These are phyloP conservation scores for Amaranthus palmeri DNA, from an alignment of 148 eudicot genomes.

Conservation along the genomic window DNA sequence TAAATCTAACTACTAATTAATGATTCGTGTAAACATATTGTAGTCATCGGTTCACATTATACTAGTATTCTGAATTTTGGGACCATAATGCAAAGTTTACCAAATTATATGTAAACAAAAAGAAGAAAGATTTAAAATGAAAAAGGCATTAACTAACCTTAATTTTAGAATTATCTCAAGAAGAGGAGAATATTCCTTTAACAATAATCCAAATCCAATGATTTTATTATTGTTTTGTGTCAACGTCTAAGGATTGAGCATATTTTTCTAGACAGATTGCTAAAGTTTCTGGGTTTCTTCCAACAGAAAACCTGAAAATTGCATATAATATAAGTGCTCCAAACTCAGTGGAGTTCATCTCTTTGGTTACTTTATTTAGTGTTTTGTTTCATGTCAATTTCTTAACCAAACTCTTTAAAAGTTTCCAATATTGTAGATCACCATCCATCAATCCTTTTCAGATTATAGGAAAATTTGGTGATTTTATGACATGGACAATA, in stretches of 20 bases:
- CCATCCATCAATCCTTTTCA: background rate
- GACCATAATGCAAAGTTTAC: too few relatives aligned
- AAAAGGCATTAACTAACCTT: too few relatives aligned
- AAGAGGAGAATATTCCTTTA: background rate
- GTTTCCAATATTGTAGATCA: background rate
- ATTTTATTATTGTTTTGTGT: background rate
- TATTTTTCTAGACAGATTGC: constrained; percentile 7
- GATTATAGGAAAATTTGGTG: background rate
- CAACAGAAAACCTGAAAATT: constrained; percentile 5
- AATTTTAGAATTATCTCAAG: too few relatives aligned
- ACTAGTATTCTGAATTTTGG: too few relatives aligned
- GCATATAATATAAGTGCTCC: constrained; percentile 19
- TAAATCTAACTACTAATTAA: too few relatives aligned
- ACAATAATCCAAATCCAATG: background rate
- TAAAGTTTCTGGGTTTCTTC: constrained; percentile 13
- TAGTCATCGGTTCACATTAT: too few relatives aligned
- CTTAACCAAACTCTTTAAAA: background rate
- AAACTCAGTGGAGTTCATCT: constrained; percentile 26
- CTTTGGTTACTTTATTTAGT: background rate
- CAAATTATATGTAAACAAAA: too few relatives aligned
- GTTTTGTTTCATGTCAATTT: constrained; percentile 13
- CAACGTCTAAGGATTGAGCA: constrained; percentile 3
- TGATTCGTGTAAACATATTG: too few relatives aligned
- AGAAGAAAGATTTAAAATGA: too few relatives aligned
- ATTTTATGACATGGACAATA: constrained; percentile 1